Base-by-base conservation (phyloP, 495 filamentous ascomycete genomes). In the Hyaloscypha variabilis region DNA sequence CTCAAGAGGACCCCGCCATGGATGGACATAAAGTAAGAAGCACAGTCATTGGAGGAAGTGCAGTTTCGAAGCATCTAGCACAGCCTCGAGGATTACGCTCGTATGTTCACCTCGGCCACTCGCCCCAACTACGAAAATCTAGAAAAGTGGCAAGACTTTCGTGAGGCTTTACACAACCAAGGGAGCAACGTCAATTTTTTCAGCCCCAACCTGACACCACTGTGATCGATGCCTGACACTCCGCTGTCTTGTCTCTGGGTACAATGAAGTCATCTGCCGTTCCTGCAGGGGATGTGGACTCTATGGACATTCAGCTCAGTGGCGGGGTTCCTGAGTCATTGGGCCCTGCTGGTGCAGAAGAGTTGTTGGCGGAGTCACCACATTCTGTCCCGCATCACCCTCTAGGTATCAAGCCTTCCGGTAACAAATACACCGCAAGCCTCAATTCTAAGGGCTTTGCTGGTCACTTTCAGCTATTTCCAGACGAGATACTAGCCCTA, bases 341-440 rank as follows among this genome's bases (percentile, higher is more conserved):
- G 19, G 49, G 29, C 42, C 17, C 54, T 57, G 63, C n/a, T n/a
- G n/a, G n/a, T n/a, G n/a, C n/a, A n/a, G n/a, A 65, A 54, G 64
- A 64, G 50, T 62, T 71, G 75, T 74, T 59, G 68, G 66, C 54
- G 55, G 65, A 72, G 75, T 74, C 60, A 69, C 66, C 51, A 55
- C 63, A 66, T 73, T 73, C 65, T 8, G 88, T 97, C 58, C 90
- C 91, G 19, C 79, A 81, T 50, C 95, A 99, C 80, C 94, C 94
- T 24, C 78, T 97, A 31, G 88, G 89, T 50, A 84, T 98, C 68
- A 96, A 92, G 71, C 95, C 95, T 0, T 84, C 87, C 71, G 95
- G 95, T 58, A 99, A 99, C 82, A 88, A 89, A 63, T 90, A 92
- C 56, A 80, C 85, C 51, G 83, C 87, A 54, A 78, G 77, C 11